phyloP scores from a whole-genome alignment of 1,284 basidiomycete species.

The Tausonia pullulans region DNA sequence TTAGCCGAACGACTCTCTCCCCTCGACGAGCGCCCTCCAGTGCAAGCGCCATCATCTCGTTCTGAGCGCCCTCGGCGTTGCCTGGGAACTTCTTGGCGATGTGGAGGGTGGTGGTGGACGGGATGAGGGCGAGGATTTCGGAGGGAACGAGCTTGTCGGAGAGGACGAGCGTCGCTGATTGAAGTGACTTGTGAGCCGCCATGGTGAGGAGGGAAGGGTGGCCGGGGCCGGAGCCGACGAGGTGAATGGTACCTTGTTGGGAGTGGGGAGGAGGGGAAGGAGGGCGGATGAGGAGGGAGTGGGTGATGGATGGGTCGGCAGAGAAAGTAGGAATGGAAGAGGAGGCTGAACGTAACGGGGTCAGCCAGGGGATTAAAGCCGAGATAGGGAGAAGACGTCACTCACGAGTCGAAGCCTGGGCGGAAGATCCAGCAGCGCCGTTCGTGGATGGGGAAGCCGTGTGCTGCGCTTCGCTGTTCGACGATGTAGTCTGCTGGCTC shows the following conservation, averaged over 20 bases:
- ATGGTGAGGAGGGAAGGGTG: conserved; percentile 84
- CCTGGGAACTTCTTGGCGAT: conserved; percentile 97
- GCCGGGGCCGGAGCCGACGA: conserved; percentile 89
- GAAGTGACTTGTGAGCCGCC: conserved; percentile 64
- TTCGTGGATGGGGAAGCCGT: background rate
- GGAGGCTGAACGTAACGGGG: background rate
- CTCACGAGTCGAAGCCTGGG: background rate
- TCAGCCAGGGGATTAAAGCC: no score
- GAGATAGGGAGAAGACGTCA: conserved; percentile 18
- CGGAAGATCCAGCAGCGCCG: background rate
- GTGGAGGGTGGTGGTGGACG: conserved; percentile 44
- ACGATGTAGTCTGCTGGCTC: background rate
- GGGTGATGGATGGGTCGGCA: conserved; percentile 11
- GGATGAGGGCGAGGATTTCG: conserved; percentile 78
- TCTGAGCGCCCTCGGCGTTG: conserved; percentile 88
- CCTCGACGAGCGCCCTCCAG: conserved; percentile 68
- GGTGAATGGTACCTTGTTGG: conserved; percentile 56
- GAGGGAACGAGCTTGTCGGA: conserved; percentile 96
- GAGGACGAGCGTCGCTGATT: conserved; percentile 70
- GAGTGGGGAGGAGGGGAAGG: conserved; percentile 18
- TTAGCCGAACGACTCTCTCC: conserved; percentile 80
- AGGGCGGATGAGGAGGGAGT: conserved; percentile 25
- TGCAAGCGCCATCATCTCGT: conserved; percentile 84
- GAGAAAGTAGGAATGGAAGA: background rate
- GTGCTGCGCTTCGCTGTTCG: background rate